These are phyloP conservation scores for Aquilaria sinensis DNA, from an alignment of 345 rosid genomes.

Conservation along the genomic window DNA sequence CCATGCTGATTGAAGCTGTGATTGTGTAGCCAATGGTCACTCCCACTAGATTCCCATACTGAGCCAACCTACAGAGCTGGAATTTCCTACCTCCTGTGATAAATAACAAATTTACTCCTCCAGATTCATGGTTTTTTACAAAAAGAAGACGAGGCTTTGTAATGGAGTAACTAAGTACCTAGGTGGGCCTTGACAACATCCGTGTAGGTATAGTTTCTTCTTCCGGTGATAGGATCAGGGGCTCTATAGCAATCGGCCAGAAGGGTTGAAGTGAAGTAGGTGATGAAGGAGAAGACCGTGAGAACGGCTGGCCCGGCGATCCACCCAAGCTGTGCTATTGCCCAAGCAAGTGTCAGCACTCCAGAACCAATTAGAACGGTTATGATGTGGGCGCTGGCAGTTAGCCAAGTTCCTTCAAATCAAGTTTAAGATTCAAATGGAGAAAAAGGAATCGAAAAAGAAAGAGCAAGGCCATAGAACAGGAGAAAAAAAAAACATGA, in stretches of 20 bases:
- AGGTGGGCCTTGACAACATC: constrained; percentile 68
- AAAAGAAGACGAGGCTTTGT: background rate
- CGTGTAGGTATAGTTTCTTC: constrained; percentile 84
- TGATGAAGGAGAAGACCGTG: constrained; percentile 59
- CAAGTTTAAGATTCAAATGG: background rate
- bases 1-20: constrained; percentile 90
- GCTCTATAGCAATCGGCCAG: constrained; percentile 76
- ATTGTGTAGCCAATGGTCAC: constrained; percentile 79
- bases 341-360: constrained; percentile 82
- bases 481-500: too few species aligned
- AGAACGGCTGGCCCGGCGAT: constrained; percentile 69
- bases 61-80: constrained; percentile 69
- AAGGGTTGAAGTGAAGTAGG: constrained; percentile 70
- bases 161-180: constrained; percentile 27
- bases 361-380: constrained; percentile 95
- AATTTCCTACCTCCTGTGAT: constrained; percentile 51
- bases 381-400: constrained; percentile 85
- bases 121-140: background rate
- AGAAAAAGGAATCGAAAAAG: background rate
- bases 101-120: background rate
- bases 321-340: constrained; percentile 88
- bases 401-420: constrained; percentile 63
- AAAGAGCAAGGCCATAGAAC: background rate
- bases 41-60: constrained; percentile 65
- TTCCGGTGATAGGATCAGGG: constrained; percentile 68